Percentiles rank a stretch among this genome's conserved stretches.
Evolutionary conservation across 129 eudicot genomes (phyloP).

Genomic region (Gnaphalium uliginosum): DNA sequence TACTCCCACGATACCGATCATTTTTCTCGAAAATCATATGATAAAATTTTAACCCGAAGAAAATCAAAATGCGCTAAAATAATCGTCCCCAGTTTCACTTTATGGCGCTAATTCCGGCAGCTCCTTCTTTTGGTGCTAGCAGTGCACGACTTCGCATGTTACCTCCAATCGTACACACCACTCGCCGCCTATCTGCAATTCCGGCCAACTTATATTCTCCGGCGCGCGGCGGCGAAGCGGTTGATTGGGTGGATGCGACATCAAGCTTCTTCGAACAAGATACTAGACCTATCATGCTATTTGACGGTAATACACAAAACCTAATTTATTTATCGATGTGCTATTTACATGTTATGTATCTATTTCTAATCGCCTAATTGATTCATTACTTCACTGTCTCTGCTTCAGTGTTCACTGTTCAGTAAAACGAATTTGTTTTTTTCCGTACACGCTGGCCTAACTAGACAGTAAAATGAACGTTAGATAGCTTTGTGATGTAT

Average conservation of each 20-base stretch:
- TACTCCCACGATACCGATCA: neutral
- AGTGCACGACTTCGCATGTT: conserved; percentile 11
- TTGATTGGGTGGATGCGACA: conserved; percentile 62
- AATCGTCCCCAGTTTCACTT: neutral
- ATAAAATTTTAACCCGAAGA: neutral
- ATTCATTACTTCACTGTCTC: neutral
- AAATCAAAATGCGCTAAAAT: neutral
- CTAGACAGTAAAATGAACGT: neutral
- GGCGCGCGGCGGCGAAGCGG: conserved; percentile 40
- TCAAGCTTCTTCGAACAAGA: conserved; percentile 75
- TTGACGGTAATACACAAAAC: conserved; percentile 55
- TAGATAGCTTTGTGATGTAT: neutral
- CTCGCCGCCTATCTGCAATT: conserved; percentile 25
- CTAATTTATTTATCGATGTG: neutral
- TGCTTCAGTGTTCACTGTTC: neutral
- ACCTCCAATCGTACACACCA: conserved; percentile 25
- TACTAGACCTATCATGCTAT: conserved; percentile 86
- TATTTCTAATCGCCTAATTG: neutral
- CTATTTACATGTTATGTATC: neutral
- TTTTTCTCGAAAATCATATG: neutral
- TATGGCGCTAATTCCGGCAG: conserved; percentile 42
- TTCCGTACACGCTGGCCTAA: neutral
- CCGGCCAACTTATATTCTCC: conserved; percentile 47
- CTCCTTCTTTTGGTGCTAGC: conserved; percentile 29
- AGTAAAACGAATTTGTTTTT: neutral